phyloP scores from a whole-genome alignment of 352 stramenopile species.

The Elongisporangium prolatum region DNA sequence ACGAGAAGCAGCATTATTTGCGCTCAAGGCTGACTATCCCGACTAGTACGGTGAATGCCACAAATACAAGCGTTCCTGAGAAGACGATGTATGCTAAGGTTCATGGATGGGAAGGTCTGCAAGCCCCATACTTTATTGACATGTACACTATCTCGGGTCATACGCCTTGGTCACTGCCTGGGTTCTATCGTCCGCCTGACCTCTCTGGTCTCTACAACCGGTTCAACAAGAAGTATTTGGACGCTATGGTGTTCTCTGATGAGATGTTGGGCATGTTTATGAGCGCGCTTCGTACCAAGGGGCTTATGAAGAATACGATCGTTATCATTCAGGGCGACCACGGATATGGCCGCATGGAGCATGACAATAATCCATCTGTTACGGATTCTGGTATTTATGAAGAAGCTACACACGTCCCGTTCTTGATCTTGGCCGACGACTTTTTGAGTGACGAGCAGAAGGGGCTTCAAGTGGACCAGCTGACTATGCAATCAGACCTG shows the following conservation, averaged over 20 bases:
- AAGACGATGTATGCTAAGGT: constrained; percentile 2
- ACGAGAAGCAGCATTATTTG: neutral
- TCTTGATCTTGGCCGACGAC: constrained; percentile 64
- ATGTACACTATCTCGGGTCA: constrained; percentile 79
- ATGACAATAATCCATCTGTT: constrained; percentile 64
- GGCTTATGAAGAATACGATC: constrained; percentile 69
- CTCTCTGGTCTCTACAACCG: constrained; percentile 49
- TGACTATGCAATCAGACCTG: constrained; percentile 68
- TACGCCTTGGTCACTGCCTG: constrained; percentile 51
- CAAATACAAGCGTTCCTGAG: neutral
- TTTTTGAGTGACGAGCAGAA: constrained; percentile 41
- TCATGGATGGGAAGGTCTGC: constrained; percentile 49
- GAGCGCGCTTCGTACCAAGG: constrained; percentile 33
- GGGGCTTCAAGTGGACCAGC: constrained; percentile 41
- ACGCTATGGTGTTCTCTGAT: constrained; percentile 68
- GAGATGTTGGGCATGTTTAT: constrained; percentile 65
- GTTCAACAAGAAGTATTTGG: constrained; percentile 68
- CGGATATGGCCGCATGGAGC: constrained; percentile 58
- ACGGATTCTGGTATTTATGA: constrained; percentile 61
- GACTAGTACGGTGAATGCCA: neutral
- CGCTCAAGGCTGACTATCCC: neutral
- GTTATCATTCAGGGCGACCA: constrained; percentile 70
- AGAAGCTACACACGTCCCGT: constrained; percentile 54
- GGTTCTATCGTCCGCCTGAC: constrained; percentile 40
- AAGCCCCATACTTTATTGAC: constrained; percentile 70